Evolutionary conservation across 2,329 filamentous ascomycete species (phyloP), one percentile per base, ranked within the genome.

Genomic region (Pestalotiopsis sp.): DNA sequence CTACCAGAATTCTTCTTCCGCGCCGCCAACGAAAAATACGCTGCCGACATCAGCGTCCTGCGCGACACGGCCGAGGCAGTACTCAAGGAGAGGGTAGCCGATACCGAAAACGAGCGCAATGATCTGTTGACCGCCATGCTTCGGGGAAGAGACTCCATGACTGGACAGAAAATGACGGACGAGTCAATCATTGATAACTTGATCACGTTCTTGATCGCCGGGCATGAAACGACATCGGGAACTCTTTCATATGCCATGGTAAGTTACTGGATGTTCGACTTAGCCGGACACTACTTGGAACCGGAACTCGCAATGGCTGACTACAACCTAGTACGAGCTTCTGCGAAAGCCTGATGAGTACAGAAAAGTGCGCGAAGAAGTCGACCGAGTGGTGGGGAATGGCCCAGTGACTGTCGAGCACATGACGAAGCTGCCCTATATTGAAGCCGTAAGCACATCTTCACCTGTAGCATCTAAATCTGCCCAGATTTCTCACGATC

Each of bases 71-170:
- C 89, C 17, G 80, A 85, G 62, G 87, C 90, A n/a, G 83, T 94
- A 11, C 82, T 94, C 0, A 81, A 88, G 25, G 78, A 86, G 4
- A 83, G 91, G 27, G 87, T 86, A 71, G 77, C 83, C 20, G 82
- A 90, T 67, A 87, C 87, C 1, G 58, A 57, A 0, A 82, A 78
- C 2, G 83, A 86, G 4, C 86, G 87, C 71, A 91, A 90, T 68
- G 92, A 94, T 77, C 81, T 94, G 5, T 79, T 94, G 12, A 87
- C 88, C 70, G 88, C 90, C 40, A 92, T 95, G 90, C 80, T 95
- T 59, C 82, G 89, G 6, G 90, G 90, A 0, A 85, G 84, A 12
- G 92, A 94, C 75, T 85, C 89, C 1, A 87, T 89, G 78, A 93
- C 91, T 4, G 90, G 91, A 13, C 82, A 90, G 72, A 85, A 84